Base-by-base conservation (phyloP, 139 green algal species). In the Eudorina sp. region DNA sequence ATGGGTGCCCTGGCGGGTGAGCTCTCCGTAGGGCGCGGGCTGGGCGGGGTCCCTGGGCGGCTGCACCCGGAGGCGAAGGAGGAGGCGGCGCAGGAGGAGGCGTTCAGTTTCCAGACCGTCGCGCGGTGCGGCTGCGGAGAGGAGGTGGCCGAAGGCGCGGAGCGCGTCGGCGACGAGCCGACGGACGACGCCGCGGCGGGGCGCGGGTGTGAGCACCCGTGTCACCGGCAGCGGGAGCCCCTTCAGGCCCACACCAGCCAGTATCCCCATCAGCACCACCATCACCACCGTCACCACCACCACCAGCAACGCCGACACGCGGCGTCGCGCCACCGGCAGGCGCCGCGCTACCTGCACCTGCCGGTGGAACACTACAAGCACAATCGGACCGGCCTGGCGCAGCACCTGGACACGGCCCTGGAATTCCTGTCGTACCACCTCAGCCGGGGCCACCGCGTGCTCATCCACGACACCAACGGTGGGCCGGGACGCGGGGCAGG, bases 401-500 rank as follows among this genome's bases (percentile, higher is more conserved):
- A 77, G 3, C 43, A 66, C 2, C 90, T 95, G n/a, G 83, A 89
- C 25, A 41, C 86, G 29, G 92, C 91, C 3, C 76, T 96, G 25
- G 13, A 45, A 3, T 96, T 96, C 86, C 77, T 93, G 41, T 91
- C 83, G 1, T 31, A 83, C 18, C 92, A 96, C 68, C 85, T 95
- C 1, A 16, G 7, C 6, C 31, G 45, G 0, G 88, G 90, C 8
- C 74, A 73, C 8, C 72, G 79, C 13, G 89, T 95, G 58, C 88
- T 96, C n/a, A 90, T 96, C 5, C 80, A 90, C 45, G 91, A 92
- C 51, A 85, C 89, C 46, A 84, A 92, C 27, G 94, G 93, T 92
- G 46, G 29, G 89, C 45, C 34, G n/a, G 70, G 62, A n/a, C n/a
- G n/a, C n/a, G n/a, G n/a, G n/a, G n/a, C n/a, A n/a, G n/a, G n/a